Conservation (phyloP, 2,329 filamentous ascomycete species). For the Shiraia sp. region DNA sequence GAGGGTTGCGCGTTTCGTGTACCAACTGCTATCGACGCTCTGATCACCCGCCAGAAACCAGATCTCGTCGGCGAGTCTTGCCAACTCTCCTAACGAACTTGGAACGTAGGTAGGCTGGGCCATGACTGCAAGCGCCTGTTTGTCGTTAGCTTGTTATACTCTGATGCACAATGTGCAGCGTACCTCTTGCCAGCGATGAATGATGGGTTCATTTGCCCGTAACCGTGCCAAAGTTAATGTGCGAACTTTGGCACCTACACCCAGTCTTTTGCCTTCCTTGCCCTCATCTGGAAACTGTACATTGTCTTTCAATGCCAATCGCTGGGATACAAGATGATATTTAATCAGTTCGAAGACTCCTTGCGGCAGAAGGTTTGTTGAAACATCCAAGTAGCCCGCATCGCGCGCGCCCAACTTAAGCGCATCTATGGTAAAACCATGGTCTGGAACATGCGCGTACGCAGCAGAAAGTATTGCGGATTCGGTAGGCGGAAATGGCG, state of each 20-base stretch:
- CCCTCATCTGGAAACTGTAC: conserved; percentile 50
- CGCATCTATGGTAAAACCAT: conserved; percentile 79
- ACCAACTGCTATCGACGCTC: conserved; percentile 86
- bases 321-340: conserved; percentile 73
- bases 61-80: conserved; percentile 86
- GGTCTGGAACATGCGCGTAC: conserved; percentile 73
- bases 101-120: conserved; percentile 79
- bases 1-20: conserved; percentile 69
- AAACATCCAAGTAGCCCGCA: conserved; percentile 83
- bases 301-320: conserved; percentile 59
- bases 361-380: conserved; percentile 77
- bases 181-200: conserved; percentile 86
- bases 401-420: conserved; percentile 80
- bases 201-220: conserved; percentile 71
- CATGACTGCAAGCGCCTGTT: conserved; percentile 84
- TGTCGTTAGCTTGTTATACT: conserved; percentile 10
- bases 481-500: conserved; percentile 71
- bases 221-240: conserved; percentile 76
- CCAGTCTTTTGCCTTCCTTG: conserved; percentile 41
- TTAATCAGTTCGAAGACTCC: conserved; percentile 81
- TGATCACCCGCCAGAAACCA: conserved; percentile 83
- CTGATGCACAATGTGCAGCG: conserved; percentile 26
- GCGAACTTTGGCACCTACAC: conserved; percentile 68
- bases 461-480: conserved; percentile 79
- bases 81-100: conserved; percentile 76